Evolutionary conservation across 805 yeast species (phyloP).

Genomic region (Kurtzmaniella cleridarum): DNA sequence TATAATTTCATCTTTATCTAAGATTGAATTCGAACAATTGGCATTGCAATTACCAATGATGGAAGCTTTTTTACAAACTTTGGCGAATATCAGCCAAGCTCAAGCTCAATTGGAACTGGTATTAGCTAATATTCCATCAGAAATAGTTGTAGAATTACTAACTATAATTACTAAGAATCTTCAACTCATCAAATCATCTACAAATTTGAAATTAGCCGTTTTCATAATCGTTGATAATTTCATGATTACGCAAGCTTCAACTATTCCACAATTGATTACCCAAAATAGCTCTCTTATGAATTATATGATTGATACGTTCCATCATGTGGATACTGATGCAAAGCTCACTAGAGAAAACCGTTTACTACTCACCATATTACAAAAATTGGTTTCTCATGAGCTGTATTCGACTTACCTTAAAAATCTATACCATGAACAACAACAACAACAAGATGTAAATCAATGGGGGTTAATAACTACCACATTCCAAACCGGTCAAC

Average conservation of each 20-base stretch:
- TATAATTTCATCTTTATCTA: too few species aligned
- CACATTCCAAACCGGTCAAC: conserved; percentile 24
- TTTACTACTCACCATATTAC: conserved; percentile 16
- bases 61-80: conserved; percentile 18
- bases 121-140: conserved; percentile 5
- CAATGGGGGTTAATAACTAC: conserved; percentile 2
- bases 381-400: conserved; percentile 23
- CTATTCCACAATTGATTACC: too few species aligned
- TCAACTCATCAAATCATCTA: too few species aligned
- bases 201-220: too few species aligned
- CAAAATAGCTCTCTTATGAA: background rate
- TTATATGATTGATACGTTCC: conserved; percentile 5
- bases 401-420: conserved; percentile 21
- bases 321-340: conserved; percentile 9
- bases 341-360: conserved; percentile 10
- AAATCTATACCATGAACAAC: background rate
- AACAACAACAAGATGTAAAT: background rate
- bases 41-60: too few species aligned
- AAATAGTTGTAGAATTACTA: background rate
- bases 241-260: too few species aligned
- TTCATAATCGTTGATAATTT: too few species aligned
- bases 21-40: too few species aligned
- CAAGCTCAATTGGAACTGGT: conserved; percentile 4
- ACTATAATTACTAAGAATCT: too few species aligned
- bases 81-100: conserved; percentile 11